A percentile compares a stretch with the other conserved stretches of the same genome.
phyloP scores from a whole-genome alignment of 192 early-diverging fungal genomes.

The Coemansia interrupta region DNA sequence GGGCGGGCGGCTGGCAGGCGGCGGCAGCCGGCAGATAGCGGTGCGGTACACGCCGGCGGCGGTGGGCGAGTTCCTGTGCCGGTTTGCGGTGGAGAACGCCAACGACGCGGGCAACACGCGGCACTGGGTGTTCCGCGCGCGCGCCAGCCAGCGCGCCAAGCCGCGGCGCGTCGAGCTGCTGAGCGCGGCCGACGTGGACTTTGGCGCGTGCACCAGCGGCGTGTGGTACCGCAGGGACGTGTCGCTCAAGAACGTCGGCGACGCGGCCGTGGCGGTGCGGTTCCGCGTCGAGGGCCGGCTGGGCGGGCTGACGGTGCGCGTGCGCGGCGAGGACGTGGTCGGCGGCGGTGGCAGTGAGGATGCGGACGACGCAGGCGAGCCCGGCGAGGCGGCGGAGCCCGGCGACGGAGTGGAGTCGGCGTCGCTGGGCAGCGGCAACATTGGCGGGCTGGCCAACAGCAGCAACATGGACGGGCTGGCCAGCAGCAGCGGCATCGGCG shows the following conservation, averaged over 20 bases:
- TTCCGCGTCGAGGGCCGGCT: constrained; percentile 57
- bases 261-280: constrained; percentile 68
- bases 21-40: constrained; percentile 67
- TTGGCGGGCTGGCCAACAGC: constrained; percentile 5
- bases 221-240: constrained; percentile 77
- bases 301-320: constrained; percentile 10
- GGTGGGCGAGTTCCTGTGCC: constrained; percentile 87
- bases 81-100: constrained; percentile 84
- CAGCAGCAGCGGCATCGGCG: not conserved
- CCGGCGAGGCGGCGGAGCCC: too few relatives aligned
- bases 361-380: constrained; percentile 1
- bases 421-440: constrained; percentile 13
- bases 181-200: constrained; percentile 70
- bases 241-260: constrained; percentile 76
- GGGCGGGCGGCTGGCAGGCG: constrained; percentile 60
- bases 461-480: not conserved
- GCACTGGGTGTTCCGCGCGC: constrained; percentile 74
- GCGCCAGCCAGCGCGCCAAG: constrained; percentile 68
- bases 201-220: constrained; percentile 93
- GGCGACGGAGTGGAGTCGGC: not conserved
- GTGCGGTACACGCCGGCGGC: constrained; percentile 83
- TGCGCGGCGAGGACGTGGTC: not conserved
- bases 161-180: constrained; percentile 62
- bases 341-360: too few relatives aligned
- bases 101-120: constrained; percentile 83